These are phyloP conservation scores for Macrolepiota fuliginosa DNA, from an alignment of 768 basidiomycete genomes.

Conservation along the genomic window DNA sequence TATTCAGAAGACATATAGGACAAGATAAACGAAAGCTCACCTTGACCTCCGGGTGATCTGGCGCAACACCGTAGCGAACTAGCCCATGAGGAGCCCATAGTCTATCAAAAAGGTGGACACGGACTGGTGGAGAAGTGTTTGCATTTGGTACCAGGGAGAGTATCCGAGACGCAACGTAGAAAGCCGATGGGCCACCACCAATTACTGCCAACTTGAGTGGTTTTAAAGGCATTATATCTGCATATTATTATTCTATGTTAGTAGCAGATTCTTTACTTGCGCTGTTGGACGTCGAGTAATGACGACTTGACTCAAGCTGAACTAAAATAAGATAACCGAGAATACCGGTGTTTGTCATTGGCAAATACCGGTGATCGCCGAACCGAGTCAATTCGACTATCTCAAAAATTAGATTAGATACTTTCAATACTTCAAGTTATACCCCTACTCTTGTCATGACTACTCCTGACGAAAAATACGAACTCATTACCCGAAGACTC, in stretches of 20 bases:
- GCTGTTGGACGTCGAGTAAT: neutral
- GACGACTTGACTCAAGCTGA: neutral
- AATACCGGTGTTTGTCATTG: neutral
- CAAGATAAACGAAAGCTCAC: conserved; percentile 30
- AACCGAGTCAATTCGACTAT: neutral
- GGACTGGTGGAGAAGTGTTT: conserved; percentile 28
- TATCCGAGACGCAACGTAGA: conserved; percentile 90
- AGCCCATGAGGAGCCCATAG: conserved; percentile 94
- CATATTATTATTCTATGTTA: neutral
- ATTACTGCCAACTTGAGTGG: conserved; percentile 80
- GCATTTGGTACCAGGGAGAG: conserved; percentile 57
- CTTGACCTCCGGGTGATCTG: conserved; percentile 99
- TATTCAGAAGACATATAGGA: neutral
- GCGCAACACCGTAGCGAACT: conserved; percentile 94
- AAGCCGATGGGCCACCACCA: conserved; percentile 95
- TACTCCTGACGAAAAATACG: conserved; percentile 55
- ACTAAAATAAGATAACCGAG: neutral
- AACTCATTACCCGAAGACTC: conserved; percentile 81
- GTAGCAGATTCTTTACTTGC: neutral
- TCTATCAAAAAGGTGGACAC: conserved; percentile 87
- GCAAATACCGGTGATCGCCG: neutral
- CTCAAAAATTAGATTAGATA: neutral
- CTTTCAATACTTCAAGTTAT: neutral
- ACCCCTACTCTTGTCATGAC: conserved; percentile 22
- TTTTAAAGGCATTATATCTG: conserved; percentile 15